Conservation (phyloP, 2,329 filamentous ascomycete species). For the Arthrobotrys iridis region DNA sequence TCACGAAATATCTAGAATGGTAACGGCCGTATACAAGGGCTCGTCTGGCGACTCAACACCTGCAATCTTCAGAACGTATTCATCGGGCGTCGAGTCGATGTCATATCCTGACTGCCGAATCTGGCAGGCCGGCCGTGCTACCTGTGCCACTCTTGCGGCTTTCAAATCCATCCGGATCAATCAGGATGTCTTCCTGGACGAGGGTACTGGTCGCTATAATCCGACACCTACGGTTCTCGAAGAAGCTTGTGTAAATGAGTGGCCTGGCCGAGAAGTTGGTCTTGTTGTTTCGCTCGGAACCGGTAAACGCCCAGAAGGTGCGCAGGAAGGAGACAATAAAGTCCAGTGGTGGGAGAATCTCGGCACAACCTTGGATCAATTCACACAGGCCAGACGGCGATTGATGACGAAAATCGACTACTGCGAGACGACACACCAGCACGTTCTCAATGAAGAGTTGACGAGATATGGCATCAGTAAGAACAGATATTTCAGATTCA, state of each 20-base stretch:
- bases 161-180: conserved; percentile 96
- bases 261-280: conserved; percentile 91
- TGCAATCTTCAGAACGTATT: conserved; percentile 87
- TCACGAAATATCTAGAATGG: conserved; percentile 59
- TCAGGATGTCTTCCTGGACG: conserved; percentile 91
- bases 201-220: conserved; percentile 90
- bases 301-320: conserved; percentile 80
- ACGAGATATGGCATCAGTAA: conserved; percentile 77
- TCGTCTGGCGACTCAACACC: conserved; percentile 74
- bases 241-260: conserved; percentile 90
- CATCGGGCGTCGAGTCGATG: conserved; percentile 90
- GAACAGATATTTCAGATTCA: conserved; percentile 92
- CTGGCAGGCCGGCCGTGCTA: conserved; percentile 95
- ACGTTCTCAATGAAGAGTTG: conserved; percentile 55
- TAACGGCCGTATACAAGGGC: conserved; percentile 89
- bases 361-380: conserved; percentile 62
- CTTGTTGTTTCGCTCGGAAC: conserved; percentile 96
- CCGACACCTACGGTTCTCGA: conserved; percentile 76
- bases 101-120: conserved; percentile 94
- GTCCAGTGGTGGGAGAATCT: conserved; percentile 58
- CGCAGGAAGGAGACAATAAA: conserved; percentile 72
- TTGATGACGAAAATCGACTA: conserved; percentile 93
- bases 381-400: conserved; percentile 84
- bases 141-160: conserved; percentile 84
- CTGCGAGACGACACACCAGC: conserved; percentile 86